Base-by-base conservation (phyloP, 2,329 filamentous ascomycete species). In the Aureobasidium sp. region DNA sequence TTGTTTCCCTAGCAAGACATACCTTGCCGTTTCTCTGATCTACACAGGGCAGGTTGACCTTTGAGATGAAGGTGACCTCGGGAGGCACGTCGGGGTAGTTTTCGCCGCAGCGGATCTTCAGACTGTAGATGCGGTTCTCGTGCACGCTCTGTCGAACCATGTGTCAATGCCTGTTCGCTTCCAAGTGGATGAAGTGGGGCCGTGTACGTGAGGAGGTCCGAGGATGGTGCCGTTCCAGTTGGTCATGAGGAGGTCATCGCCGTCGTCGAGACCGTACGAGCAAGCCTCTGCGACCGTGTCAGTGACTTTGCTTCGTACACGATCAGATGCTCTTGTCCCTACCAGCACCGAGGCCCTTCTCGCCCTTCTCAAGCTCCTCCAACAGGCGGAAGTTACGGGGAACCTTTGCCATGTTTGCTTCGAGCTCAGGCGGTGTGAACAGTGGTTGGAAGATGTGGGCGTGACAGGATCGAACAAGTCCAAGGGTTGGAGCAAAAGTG, bases 161-260 rank as follows among this genome's bases (percentile, higher is more conserved):
- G 43, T 43, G 43, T 59, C 45, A 43, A 35, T 31, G 21, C 19
- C n/a, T 31, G 19, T 31, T 38, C 10, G 25, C 6, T 19, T 42
- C 4, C 4, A 7, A 19, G 9, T 9, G 6, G 8, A 5, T 11
- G 31, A 1, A 11, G 37, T n/a, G 45, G 33, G 51, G 40, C 38
- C 35, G 78, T 89, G 71, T 81, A 96, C 94, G 75, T 97, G 92
- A 73, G 94, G 93, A 67, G 94, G 94, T 1, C 94, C 94, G 53
- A 96, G 85, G 66, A 99, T 97, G 17, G 94, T 99, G 69, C 93
- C 94, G 71, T 95, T 96, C 94, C 94, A 99, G 80, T 96, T 91
- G 65, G 89, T 93, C 92, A 99, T 96, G 75, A 94, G 84, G 65
- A 96, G 83, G 71, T 99, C 94, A 71, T 96, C 92, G 50, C 89